phyloP scores from a whole-genome alignment of 331 rosid genomes.

The Saraca asoca region DNA sequence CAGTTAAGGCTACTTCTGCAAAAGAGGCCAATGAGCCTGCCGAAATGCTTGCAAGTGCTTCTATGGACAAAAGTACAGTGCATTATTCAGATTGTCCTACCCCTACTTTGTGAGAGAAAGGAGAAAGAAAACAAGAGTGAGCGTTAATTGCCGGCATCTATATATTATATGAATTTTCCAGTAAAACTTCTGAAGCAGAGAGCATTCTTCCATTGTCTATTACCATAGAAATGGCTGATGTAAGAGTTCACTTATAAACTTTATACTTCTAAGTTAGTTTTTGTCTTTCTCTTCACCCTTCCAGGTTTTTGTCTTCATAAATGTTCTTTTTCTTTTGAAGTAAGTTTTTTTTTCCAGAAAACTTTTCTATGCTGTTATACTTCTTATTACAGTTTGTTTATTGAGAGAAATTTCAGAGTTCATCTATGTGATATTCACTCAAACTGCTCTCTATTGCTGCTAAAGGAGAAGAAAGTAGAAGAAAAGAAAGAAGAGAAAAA shows the following conservation, averaged over 20 bases:
- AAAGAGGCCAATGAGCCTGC: slow-evolving; percentile 42
- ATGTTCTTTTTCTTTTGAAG: background rate
- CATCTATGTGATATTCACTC: too few relatives aligned
- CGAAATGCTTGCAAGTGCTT: slow-evolving; percentile 33
- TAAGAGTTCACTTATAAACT: slow-evolving; percentile 40
- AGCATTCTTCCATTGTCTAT: slow-evolving; percentile 14
- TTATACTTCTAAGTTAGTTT: background rate
- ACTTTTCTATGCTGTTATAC: too few relatives aligned
- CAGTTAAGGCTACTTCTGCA: slow-evolving; percentile 34
- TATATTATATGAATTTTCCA: too few relatives aligned
- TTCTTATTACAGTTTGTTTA: too few relatives aligned
- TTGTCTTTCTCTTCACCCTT: background rate
- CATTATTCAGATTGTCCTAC: slow-evolving; percentile 34
- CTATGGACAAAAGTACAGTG: slow-evolving; percentile 38
- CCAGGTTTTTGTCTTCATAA: too few relatives aligned
- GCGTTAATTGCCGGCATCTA: too few relatives aligned
- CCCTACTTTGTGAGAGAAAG: slow-evolving; percentile 39
- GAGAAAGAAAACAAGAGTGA: too few relatives aligned
- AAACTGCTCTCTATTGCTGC: background rate
- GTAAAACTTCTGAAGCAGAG: slow-evolving; percentile 37
- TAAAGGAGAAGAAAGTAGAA: slow-evolving; percentile 45
- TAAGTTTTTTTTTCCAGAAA: background rate
- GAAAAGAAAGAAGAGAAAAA: slow-evolving; percentile 51
- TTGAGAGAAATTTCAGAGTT: background rate
- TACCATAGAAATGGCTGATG: slow-evolving; percentile 61